These are phyloP conservation scores for Naumovozyma dairenensis DNA, from an alignment of 805 yeast genomes.

Conservation along the genomic window DNA sequence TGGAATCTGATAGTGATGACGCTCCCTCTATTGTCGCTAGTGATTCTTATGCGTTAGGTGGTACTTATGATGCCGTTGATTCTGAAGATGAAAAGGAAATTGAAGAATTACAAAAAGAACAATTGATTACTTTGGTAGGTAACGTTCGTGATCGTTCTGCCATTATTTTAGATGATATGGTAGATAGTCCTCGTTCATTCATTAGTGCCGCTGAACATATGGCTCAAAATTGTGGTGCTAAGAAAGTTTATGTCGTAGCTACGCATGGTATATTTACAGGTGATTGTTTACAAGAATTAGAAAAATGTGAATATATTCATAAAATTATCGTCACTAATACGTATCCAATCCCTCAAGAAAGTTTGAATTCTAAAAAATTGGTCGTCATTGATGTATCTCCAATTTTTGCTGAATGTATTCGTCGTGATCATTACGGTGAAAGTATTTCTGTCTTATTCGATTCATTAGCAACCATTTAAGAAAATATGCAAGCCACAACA, in stretches of 20 bases:
- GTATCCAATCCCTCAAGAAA: constrained; percentile 70
- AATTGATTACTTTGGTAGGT: constrained; percentile 91
- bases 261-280: constrained; percentile 94
- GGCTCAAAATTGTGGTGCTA: constrained; percentile 92
- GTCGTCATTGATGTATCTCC: constrained; percentile 88
- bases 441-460: constrained; percentile 88
- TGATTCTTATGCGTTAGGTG: constrained; percentile 59
- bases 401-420: constrained; percentile 93
- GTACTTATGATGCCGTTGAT: constrained; percentile 68
- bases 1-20: constrained; percentile 28
- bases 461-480: constrained; percentile 52
- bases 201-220: constrained; percentile 98
- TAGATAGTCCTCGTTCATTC: constrained; percentile 88
- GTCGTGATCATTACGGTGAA: constrained; percentile 98
- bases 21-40: constrained; percentile 12
- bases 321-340: constrained; percentile 93
- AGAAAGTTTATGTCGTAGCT: constrained; percentile 78
- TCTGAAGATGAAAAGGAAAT: constrained; percentile 68
- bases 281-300: constrained; percentile 70
- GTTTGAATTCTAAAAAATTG: constrained; percentile 55
- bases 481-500: no score
- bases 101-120: constrained; percentile 42
- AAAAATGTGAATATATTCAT: constrained; percentile 73
- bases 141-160: constrained; percentile 89
- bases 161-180: constrained; percentile 91